Evolutionary conservation across 2,329 filamentous ascomycete genomes (phyloP), one percentile per base, ranked within the genome.

Genomic region (Aquanectria penicillioides): DNA sequence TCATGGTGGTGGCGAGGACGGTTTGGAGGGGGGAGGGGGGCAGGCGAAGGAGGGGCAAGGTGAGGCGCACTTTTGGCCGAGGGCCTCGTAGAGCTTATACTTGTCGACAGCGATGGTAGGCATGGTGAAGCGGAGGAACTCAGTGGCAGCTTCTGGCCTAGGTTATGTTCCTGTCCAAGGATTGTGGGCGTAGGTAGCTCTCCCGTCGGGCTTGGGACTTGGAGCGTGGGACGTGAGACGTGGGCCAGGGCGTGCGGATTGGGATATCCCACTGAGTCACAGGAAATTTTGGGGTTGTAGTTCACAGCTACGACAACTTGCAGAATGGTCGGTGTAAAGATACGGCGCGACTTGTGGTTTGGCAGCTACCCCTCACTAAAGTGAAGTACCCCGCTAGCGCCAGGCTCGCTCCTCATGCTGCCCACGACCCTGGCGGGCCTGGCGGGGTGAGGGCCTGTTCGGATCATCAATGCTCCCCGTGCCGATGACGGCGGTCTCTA

Each of bases 81-180:
- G 86, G 75, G 92, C 93, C 81, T 96, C 89, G 85, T 91, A 98
- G 75, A 99, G 92, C 74, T 90, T 92, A 73, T 93, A 94, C 83
- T 98, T 99, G 83, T 98, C 92, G 71, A 98, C 94, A 70, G 90
- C 86, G 71, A 99, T 97, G 75, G 95, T 99, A 80, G 95, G 95
- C 95, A 97, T 97, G 67, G 57, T 77, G 74, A 74, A 68, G 71
- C 52, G 38, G 46, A 50, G 56, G 54, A 41, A 57, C 64, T 68
- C 67, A 62, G 65, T 69, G 37, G 57, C 60, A 59, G 57, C 67
- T 63, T 65, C 66, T 64, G 57, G 57, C 66, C 66, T 69, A 33
- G 31, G 33, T 46, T 15, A 33, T 65, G 50, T 40, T 54, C 52
- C 56, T 69, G 63, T 62, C 55, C 56, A 59, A 49, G 57, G 59